These are phyloP conservation scores for Calonectria multiphialidica DNA, from an alignment of 2,329 filamentous ascomycete genomes.

Conservation along the genomic window DNA sequence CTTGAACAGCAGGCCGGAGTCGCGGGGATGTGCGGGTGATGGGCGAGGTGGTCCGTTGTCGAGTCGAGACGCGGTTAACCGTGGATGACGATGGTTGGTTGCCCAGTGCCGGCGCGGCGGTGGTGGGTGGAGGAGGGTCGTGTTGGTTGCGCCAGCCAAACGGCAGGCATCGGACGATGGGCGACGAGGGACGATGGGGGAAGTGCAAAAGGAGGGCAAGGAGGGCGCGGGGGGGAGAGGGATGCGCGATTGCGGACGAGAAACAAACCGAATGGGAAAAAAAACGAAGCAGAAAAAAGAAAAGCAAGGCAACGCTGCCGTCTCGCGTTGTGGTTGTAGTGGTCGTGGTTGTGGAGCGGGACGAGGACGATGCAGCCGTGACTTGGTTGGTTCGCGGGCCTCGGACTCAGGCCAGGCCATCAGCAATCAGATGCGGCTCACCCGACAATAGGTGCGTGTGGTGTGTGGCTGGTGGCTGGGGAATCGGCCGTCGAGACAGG, in stretches of 20 bases:
- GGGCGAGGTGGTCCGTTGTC: slow-evolving; percentile 6
- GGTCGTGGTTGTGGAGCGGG: slow-evolving; percentile 24
- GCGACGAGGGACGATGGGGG: neutral
- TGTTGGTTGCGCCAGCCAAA: slow-evolving; percentile 41
- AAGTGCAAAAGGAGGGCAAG: neutral
- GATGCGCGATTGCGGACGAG: slow-evolving; percentile 3
- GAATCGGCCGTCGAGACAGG: neutral
- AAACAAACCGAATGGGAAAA: slow-evolving; percentile 23
- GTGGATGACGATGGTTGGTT: slow-evolving; percentile 39
- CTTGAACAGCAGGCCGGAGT: neutral
- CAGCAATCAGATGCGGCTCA: slow-evolving; percentile 37
- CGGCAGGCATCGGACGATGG: slow-evolving; percentile 37
- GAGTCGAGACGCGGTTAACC: slow-evolving; percentile 38
- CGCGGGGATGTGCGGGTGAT: neutral
- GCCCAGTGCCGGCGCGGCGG: slow-evolving; percentile 33
- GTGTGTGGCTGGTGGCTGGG: slow-evolving; percentile 30
- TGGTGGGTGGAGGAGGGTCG: slow-evolving; percentile 20
- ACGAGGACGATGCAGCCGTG: slow-evolving; percentile 20
- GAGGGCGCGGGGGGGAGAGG: neutral
- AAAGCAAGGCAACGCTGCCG: slow-evolving; percentile 32
- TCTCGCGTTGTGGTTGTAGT: slow-evolving; percentile 22
- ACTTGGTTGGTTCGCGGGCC: slow-evolving; percentile 17
- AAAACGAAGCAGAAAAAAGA: slow-evolving; percentile 19
- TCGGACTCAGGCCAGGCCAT: slow-evolving; percentile 12
- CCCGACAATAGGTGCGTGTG: slow-evolving; percentile 2